These are phyloP conservation scores for Salix suchowensis DNA, from an alignment of 345 rosid species.

Conservation along the genomic window DNA sequence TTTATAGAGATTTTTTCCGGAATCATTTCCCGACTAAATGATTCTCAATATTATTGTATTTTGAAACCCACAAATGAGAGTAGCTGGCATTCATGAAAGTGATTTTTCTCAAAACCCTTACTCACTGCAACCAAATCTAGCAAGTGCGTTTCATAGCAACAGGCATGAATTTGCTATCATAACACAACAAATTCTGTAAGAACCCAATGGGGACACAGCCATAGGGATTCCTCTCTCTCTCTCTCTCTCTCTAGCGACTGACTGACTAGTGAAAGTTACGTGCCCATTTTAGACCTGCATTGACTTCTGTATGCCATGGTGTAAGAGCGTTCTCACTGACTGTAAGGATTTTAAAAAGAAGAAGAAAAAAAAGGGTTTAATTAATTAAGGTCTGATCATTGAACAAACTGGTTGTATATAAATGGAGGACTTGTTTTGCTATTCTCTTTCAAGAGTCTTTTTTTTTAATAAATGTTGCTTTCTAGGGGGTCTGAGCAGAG, in stretches of 20 bases:
- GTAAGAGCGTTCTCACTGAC: constrained; percentile 13
- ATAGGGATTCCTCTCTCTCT: not conserved
- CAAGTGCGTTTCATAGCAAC: too few species aligned
- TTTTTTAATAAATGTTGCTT: constrained; percentile 10
- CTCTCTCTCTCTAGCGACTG: not conserved
- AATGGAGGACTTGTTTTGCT: not conserved
- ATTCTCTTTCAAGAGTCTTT: not conserved
- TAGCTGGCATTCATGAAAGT: too few species aligned
- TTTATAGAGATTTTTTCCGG: too few species aligned
- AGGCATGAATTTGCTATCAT: not conserved
- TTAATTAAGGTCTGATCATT: not conserved
- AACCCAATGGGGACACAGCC: not conserved
- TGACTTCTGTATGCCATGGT: constrained; percentile 4
- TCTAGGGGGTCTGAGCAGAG: constrained; percentile 7
- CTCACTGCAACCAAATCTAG: too few species aligned
- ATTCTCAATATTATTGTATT: too few species aligned
- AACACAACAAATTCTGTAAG: not conserved
- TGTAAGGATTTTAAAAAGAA: not conserved
- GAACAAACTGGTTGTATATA: not conserved
- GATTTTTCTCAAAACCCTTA: too few species aligned
- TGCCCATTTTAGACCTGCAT: too few species aligned
- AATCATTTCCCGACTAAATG: too few species aligned
- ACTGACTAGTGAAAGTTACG: not conserved
- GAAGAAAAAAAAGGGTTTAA: not conserved
- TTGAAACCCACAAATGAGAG: too few species aligned